These are phyloP conservation scores for Dendrobium chrysotoxum DNA, from an alignment of 106 monocot genomes.

Conservation along the genomic window DNA sequence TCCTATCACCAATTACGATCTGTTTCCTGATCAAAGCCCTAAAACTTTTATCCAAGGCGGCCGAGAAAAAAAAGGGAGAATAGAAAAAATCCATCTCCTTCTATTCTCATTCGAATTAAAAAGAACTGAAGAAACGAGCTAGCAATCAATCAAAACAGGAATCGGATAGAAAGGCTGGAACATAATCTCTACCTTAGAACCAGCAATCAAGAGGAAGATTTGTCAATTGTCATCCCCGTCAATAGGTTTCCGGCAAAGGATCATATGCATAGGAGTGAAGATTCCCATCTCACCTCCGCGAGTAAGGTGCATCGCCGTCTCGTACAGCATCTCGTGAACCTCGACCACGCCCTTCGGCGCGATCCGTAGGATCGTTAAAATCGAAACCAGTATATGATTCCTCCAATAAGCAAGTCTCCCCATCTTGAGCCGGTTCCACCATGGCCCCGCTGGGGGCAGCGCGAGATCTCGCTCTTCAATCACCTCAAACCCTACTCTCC, in stretches of 20 bases:
- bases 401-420: slow-evolving; percentile 61
- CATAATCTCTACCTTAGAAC: too few species aligned
- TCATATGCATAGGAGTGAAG: slow-evolving; percentile 77
- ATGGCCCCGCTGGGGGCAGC: slow-evolving; percentile 53
- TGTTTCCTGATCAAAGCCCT: too few species aligned
- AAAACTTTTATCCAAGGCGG: too few species aligned
- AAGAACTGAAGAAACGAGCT: too few species aligned
- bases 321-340: slow-evolving; percentile 73
- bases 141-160: too few species aligned
- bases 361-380: slow-evolving; percentile 32
- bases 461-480: slow-evolving; percentile 53
- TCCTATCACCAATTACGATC: too few species aligned
- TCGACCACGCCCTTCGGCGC: slow-evolving; percentile 68
- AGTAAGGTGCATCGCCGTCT: slow-evolving; percentile 49
- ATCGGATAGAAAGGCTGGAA: too few species aligned
- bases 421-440: slow-evolving; percentile 72
- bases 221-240: too few species aligned
- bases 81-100: too few species aligned
- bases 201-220: too few species aligned
- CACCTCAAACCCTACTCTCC: slow-evolving; percentile 54
- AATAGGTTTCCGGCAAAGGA: slow-evolving; percentile 50
- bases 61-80: too few species aligned
- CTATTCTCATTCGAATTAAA: too few species aligned
- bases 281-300: slow-evolving; percentile 62
- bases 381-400: slow-evolving; percentile 50